phyloP scores from a whole-genome alignment of 306 rosid genomes.

The Fragaria ananassa region DNA sequence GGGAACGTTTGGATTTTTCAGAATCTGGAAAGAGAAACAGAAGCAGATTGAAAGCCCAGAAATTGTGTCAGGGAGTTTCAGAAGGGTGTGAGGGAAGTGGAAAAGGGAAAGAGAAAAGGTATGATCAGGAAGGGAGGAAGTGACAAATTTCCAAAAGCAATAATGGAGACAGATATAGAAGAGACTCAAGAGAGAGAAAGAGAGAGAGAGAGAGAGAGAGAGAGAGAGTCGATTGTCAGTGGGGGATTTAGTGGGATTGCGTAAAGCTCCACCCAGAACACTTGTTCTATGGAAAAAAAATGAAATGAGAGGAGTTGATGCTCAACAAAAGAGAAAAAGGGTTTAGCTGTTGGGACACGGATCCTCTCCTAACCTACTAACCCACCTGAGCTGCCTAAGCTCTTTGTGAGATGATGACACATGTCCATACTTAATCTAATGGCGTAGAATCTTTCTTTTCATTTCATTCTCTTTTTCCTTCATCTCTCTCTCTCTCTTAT shows the following conservation, averaged over 20 bases:
- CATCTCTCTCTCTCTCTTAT: too few species aligned
- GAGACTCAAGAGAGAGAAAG: too few species aligned
- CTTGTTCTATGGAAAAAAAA: background rate
- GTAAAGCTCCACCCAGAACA: slow-evolving; percentile 72
- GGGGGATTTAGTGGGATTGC: slow-evolving; percentile 59
- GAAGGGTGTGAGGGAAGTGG: slow-evolving; percentile 8
- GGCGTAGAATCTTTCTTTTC: too few species aligned
- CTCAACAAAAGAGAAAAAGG: too few species aligned
- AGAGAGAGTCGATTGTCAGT: background rate
- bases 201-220: too few species aligned
- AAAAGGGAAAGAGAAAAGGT: background rate
- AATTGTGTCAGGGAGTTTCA: background rate
- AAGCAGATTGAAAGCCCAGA: background rate
- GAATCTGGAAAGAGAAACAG: background rate
- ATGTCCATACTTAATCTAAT: too few species aligned
- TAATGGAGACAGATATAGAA: background rate
- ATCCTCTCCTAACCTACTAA: too few species aligned
- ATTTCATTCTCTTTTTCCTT: too few species aligned
- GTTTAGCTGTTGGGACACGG: too few species aligned
- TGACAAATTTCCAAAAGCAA: background rate
- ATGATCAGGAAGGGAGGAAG: background rate
- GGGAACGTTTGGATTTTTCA: background rate
- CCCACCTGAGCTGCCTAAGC: too few species aligned
- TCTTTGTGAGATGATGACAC: too few species aligned
- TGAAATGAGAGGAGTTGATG: slow-evolving; percentile 5